phyloP scores from a whole-genome alignment of 2,329 filamentous ascomycete species.

The Aspergillus japonicus region DNA sequence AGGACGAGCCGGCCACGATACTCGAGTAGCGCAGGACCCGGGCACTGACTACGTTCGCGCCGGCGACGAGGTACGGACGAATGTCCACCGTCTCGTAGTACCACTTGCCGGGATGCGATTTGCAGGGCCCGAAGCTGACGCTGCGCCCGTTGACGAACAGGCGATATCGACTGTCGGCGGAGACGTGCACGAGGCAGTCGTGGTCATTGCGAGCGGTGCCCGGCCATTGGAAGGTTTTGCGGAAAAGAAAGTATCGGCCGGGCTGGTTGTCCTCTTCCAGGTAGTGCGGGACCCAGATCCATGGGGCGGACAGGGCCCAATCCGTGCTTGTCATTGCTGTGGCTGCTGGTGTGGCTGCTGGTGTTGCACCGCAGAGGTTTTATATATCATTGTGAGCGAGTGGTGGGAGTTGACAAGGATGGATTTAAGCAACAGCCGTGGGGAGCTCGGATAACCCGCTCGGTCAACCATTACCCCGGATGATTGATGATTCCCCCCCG shows the following conservation, averaged over 20 bases:
- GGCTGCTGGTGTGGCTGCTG: not conserved
- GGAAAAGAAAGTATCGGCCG: conserved; percentile 9
- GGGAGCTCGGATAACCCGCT: not conserved
- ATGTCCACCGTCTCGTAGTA: conserved; percentile 12
- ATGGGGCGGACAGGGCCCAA: conserved; percentile 2
- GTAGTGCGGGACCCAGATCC: conserved; percentile 4
- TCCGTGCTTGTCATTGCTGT: not conserved
- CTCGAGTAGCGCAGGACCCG: conserved; percentile 9
- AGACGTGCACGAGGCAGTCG: not conserved
- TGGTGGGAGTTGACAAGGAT: not conserved
- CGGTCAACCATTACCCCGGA: not conserved
- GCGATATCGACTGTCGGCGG: conserved; percentile 12
- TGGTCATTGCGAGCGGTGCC: not conserved
- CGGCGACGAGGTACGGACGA: not conserved
- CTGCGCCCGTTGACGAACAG: conserved; percentile 10
- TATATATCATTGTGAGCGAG: not conserved
- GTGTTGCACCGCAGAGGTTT: too few relatives aligned
- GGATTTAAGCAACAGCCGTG: not conserved
- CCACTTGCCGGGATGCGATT: conserved; percentile 5
- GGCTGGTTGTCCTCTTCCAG: not conserved
- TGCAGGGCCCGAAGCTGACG: conserved; percentile 8
- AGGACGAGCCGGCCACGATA: not conserved
- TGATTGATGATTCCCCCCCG: not conserved
- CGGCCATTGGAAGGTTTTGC: conserved; percentile 1
- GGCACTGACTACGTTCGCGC: conserved; percentile 3